Evolutionary conservation across 129 eudicot species (phyloP), one percentile per base, ranked within the genome.

Genomic region (Artemisia argyi): DNA sequence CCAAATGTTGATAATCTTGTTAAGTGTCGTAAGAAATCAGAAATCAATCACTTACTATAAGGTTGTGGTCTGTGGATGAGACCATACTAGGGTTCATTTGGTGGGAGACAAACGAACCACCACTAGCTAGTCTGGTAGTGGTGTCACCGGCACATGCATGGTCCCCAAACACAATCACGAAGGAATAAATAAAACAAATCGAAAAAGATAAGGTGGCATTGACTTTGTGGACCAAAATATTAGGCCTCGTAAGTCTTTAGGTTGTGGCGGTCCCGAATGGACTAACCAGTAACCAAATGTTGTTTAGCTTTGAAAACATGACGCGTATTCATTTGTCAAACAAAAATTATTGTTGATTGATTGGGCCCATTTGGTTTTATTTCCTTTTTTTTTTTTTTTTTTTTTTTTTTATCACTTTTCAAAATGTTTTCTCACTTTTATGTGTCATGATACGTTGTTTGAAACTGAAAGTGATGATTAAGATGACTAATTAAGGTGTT

Each of bases 301-400:
- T 48, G 11, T 30, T 67, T 18, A 7, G 28, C 11, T 2, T 5
- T 5, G 2, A 63, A 74, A 55, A 66, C 30, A 44, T 42, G 30
- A 75, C 73, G 39, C 79, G 80, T 76, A 56, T 76, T 57, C 74
- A 16, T 56, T 53, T 65, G 15, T 66, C 42, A 35, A 16, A 73
- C 39, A 73, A 61, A 73, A 61, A 61, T 1, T 24, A 24, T 49
- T 26, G 19, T 52, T 68, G 58, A 48, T 68, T 68, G 47, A 68
- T 51, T 68, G 72, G 14, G 10, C 46, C 35, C 26, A 20, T 28
- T 10, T 47, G 44, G 7, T 35, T 35, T 35, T 35, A 35, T 28
- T 28, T 28, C 30, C 30, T 3, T 28, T 28, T n/a, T n/a, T n/a
- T n/a, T n/a, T n/a, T n/a, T n/a, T n/a, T n/a, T n/a, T n/a, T n/a